Evolutionary conservation across 805 yeast genomes (phyloP), one percentile per base, ranked within the genome.

Genomic region (Teunomyces barrocoloradensis): DNA sequence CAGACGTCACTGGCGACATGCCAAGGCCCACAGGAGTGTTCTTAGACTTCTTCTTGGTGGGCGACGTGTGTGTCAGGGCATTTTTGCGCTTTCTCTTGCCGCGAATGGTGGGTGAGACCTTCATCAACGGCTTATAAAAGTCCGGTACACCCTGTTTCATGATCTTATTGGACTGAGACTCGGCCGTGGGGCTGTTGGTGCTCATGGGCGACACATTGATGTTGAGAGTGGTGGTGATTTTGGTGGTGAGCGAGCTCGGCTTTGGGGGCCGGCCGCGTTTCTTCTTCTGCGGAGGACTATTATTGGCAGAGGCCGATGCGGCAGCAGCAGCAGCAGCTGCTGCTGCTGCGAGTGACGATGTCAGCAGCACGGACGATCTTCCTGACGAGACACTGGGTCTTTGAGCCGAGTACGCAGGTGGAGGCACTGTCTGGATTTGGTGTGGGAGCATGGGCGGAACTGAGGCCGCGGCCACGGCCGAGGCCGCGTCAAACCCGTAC

Each of bases 201-300:
- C 60, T 55, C 44, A 63, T 54, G 5, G 75, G 73, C 10, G 68
- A 63, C 2, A 76, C 67, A 42, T 70, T 68, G 56, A 73, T 71
- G 53, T 73, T 73, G 53, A 71, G 57, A 7, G 76, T 68, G 42
- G 71, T 64, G 39, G 74, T 69, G 48, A 68, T 69, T 49, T 66
- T 66, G 50, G 63, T 68, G 34, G 65, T 55, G 23, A 69, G 58
- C 17, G 69, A 64, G n/a, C 63, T 55, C 1, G 72, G 65, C 58
- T 73, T 73, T 32, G 78, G 77, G 6, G 78, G 78, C 54, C 78
- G 63, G n/a, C 78, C 78, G 53, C 78, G 57, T 53, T 68, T 73
- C 43, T 67, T 57, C 52, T 70, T 73, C 13, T 63, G 59, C 3
- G 73, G 68, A 2, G 57, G 54, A 15, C 40, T 37, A 3, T 11